Base-by-base conservation (phyloP, 140 eudicot genomes). In the Oenanthe javanica region DNA sequence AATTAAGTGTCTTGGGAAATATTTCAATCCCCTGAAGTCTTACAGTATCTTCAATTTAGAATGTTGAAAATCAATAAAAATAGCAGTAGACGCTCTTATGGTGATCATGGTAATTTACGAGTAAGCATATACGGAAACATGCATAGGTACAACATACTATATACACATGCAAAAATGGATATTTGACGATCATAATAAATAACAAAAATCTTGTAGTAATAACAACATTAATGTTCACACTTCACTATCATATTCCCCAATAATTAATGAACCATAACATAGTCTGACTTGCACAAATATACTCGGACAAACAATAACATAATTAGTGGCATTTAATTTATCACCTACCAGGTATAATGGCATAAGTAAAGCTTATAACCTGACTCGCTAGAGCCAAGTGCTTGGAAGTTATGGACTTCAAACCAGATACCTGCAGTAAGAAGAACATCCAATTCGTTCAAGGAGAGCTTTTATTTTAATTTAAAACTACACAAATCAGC, bases 301-400 rank as follows among this genome's bases (percentile, higher is more conserved):
- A 36, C 38, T 13, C 31, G 13, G 38, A 46, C 40, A 42, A 31
- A 77, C 36, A 36, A 9, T 31, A 50, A 66, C 0, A 16, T 36
- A 81, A 57, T 15, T 31, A 77, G n/a, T 77, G 69, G 59, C 49
- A 78, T 55, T 69, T 19, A 77, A 84, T 42, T 59, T 78, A 76
- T 46, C 82, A 88, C 96, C 82, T 91, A 96, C 99, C 99, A 87
- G 99, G 97, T 72, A 96, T 87, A 74, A 93, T 90, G 79, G 94
- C 91, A 77, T 90, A 87, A 67, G 84, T 87, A 79, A 92, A 96
- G 85, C 99, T 91, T 82, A 92, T 84, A 80, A 95, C 97, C 81
- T 95, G 99, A 87, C 99, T 95, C 75, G 99, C 95, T 89, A 95
- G 83, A 23, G 98, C 97, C 93, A 95, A 86, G 86, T 92, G 97